Base-by-base conservation (phyloP, 257 asterid genomes). In the Sherardia arvensis region DNA sequence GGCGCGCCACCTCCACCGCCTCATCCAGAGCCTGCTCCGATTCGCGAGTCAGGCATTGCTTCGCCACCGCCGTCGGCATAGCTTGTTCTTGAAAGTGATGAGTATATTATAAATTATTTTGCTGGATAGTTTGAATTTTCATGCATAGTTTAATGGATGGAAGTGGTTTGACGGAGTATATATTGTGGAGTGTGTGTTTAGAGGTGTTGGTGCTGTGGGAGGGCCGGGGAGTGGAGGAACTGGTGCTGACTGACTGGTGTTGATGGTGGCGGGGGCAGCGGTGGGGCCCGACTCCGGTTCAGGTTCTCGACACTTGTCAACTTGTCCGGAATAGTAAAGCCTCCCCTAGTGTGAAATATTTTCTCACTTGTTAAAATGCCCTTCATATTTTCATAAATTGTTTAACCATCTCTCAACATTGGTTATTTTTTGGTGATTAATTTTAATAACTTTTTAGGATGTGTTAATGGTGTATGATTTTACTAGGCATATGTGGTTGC, bases 41-140 rank as follows among this genome's bases (percentile, higher is more conserved):
- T 66, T 89, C 96, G 64, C 66, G 73, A 3, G 96, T 84, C 21
- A 92, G 80, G 95, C 97, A 92, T 87, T 85, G 96, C 74, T 95
- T 73, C 33, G 21, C 64, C 1, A 81, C 96, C 60, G 95, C 93
- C 65, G 95, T 92, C 76, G 99, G 99, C 99, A 92, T 91, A 65
- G 66, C 65, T 23, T n/a, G 29, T 23, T 26, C 21, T 48, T 48
- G 11, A 48, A 48, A 7, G 7, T 48, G 23, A 1, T 20, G 3
- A 56, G 18, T 15, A 22, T 7, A 53, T 9, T 21, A n/a, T n/a
- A 29, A 33, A 17, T 60, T 8, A 34, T 34, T 61, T 34, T 14
- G 53, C 10, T 60, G 51, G 64, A 60, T 33, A 20, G 33, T 60
- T 8, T 18, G 23, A 8, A n/a, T 18, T 36, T 33, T 11, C 51